Evolutionary conservation across 441 rosid species (phyloP).

Genomic region (Croton setiger): DNA sequence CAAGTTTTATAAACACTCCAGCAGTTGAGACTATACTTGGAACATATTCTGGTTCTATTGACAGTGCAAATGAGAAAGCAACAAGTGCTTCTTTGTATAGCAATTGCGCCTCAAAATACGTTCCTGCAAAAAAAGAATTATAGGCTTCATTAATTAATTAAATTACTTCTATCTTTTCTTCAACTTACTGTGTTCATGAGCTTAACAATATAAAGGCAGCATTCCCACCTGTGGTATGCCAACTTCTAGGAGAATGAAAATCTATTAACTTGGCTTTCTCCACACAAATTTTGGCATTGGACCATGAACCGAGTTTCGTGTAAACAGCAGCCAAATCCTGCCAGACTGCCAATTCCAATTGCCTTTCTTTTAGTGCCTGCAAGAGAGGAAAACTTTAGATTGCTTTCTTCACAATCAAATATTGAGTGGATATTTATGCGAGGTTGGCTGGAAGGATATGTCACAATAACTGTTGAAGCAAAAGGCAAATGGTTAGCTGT

Average conservation of each 20-base stretch:
- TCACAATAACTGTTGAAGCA: too few species aligned
- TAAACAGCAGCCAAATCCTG: constrained; percentile 74
- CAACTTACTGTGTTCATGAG: not conserved
- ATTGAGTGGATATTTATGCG: not conserved
- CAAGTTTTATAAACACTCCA: constrained; percentile 58
- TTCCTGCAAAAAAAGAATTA: constrained; percentile 44
- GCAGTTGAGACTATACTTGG: constrained; percentile 82
- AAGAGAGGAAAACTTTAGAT: constrained; percentile 18
- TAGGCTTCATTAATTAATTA: not conserved
- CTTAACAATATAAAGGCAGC: not conserved
- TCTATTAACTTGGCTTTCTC: constrained; percentile 65
- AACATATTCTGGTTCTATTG: constrained; percentile 74
- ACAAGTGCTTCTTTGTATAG: constrained; percentile 68
- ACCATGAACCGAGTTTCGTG: constrained; percentile 55
- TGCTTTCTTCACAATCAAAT: not conserved
- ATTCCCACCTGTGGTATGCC: constrained; percentile 68
- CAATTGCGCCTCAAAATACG: constrained; percentile 59
- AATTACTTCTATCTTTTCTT: not conserved
- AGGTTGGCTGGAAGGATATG: not conserved
- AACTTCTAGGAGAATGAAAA: constrained; percentile 64
- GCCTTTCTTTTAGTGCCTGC: constrained; percentile 45
- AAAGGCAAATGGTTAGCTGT: too few species aligned
- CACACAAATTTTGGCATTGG: constrained; percentile 68
- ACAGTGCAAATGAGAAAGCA: constrained; percentile 61
- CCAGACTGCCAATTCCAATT: constrained; percentile 70